Evolutionary conservation across 768 basidiomycete genomes (phyloP).

Genomic region (Gautieria morchelliformis): DNA sequence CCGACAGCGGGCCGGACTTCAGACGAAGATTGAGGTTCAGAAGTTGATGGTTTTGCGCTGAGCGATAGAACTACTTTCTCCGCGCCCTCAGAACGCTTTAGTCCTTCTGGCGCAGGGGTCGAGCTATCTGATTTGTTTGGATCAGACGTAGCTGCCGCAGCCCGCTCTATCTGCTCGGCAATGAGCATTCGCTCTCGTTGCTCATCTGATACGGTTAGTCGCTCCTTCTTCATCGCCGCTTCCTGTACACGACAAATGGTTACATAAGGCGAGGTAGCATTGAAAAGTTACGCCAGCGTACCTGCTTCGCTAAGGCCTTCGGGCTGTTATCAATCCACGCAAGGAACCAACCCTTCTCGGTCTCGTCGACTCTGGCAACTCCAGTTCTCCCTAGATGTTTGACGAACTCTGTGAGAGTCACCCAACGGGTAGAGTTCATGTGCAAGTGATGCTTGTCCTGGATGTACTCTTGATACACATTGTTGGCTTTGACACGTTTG

Average conservation of each 20-base stretch:
- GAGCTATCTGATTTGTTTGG: slow-evolving; percentile 16
- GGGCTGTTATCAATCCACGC: slow-evolving; percentile 97
- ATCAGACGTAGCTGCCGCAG: slow-evolving; percentile 38
- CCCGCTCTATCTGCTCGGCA: slow-evolving; percentile 89
- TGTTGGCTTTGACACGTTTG: slow-evolving; percentile 89
- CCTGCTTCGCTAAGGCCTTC: slow-evolving; percentile 85
- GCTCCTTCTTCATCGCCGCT: slow-evolving; percentile 84
- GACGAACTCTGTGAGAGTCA: slow-evolving; percentile 91
- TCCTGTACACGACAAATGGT: slow-evolving; percentile 35
- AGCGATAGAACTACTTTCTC: slow-evolving; percentile 74
- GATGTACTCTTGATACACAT: slow-evolving; percentile 97
- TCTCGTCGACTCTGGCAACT: slow-evolving; percentile 90
- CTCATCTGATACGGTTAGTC: slow-evolving; percentile 86
- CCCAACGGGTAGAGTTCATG: slow-evolving; percentile 98
- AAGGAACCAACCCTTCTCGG: slow-evolving; percentile 97
- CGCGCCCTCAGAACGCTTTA: slow-evolving; percentile 61
- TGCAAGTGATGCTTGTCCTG: slow-evolving; percentile 88
- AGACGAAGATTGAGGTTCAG: slow-evolving; percentile 26
- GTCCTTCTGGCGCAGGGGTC: slow-evolving; percentile 38
- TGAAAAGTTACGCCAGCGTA: slow-evolving; percentile 24
- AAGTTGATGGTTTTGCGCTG: slow-evolving; percentile 40
- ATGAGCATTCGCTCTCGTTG: slow-evolving; percentile 86
- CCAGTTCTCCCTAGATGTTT: slow-evolving; percentile 84
- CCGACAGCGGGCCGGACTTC: slow-evolving; percentile 51
- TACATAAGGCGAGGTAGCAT: neutral